A percentile compares a stretch with the other conserved stretches of the same genome.
Conservation (phyloP, 2,329 filamentous ascomycete genomes). For the Nemania bipapillata region DNA sequence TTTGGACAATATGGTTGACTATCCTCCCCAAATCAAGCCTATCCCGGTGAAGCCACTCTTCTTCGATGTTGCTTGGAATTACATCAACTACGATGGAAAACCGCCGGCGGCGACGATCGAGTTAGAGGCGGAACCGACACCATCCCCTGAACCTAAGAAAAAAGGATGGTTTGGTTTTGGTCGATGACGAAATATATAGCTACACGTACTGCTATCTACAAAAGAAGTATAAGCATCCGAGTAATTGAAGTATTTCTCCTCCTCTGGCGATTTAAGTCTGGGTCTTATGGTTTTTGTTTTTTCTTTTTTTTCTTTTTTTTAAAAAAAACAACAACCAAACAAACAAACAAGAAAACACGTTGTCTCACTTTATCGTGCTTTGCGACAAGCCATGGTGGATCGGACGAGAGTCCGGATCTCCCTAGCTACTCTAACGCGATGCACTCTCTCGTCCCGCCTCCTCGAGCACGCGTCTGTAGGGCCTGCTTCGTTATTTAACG, state of each 20-base stretch:
- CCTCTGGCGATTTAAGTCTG: neutral
- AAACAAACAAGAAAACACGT: too few species aligned
- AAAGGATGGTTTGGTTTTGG: constrained; percentile 83
- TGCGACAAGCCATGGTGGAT: constrained; percentile 41
- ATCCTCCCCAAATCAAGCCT: constrained; percentile 82
- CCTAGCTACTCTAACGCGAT: constrained; percentile 34
- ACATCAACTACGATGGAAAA: constrained; percentile 87
- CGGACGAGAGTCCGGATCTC: constrained; percentile 33
- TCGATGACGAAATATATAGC: constrained; percentile 52
- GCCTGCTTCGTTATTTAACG: neutral
- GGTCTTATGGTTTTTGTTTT: too few species aligned
- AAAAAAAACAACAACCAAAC: too few species aligned
- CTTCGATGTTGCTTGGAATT: constrained; percentile 97
- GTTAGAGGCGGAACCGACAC: constrained; percentile 52
- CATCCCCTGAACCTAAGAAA: constrained; percentile 63
- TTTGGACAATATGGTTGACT: constrained; percentile 82
- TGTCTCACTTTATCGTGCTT: constrained; percentile 40
- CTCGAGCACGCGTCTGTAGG: neutral
- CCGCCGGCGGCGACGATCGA: constrained; percentile 49
- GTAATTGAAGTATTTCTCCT: neutral
- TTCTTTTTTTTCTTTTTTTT: too few species aligned
- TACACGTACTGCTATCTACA: neutral
- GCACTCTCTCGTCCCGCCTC: neutral
- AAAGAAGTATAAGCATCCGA: neutral
- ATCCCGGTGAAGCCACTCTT: constrained; percentile 95